Evolutionary conservation across 2,329 filamentous ascomycete species (phyloP).

Genomic region (Elsinoe fawcettii): DNA sequence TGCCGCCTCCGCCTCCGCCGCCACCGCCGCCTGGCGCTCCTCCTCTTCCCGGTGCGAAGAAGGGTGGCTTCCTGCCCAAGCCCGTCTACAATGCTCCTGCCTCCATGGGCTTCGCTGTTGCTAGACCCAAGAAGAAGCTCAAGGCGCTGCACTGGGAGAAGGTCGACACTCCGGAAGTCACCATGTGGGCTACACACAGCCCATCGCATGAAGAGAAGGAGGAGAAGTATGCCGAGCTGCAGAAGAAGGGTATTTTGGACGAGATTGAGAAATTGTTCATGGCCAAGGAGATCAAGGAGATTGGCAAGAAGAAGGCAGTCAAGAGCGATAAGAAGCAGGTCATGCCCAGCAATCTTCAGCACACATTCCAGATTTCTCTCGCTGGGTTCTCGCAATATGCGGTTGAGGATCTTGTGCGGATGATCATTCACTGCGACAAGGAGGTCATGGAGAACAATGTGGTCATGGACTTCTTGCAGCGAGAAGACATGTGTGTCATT

Average conservation of each 20-base stretch:
- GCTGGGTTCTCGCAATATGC: conserved; percentile 83
- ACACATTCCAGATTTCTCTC: conserved; percentile 86
- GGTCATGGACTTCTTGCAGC: conserved; percentile 93
- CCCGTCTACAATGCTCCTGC: conserved; percentile 48
- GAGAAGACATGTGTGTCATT: conserved; percentile 85
- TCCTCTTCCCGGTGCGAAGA: conserved; percentile 49
- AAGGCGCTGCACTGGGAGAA: conserved; percentile 99
- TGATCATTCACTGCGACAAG: conserved; percentile 91
- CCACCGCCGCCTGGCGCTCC: conserved; percentile 61
- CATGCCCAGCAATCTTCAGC: conserved; percentile 82
- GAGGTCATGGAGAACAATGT: conserved; percentile 82
- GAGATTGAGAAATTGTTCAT: conserved; percentile 97
- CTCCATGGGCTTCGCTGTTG: conserved; percentile 65
- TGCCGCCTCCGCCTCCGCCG: conserved; percentile 43
- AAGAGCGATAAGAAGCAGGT: conserved; percentile 97
- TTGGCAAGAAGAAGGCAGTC: conserved; percentile 63
- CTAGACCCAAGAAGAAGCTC: conserved; percentile 96
- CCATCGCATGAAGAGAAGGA: conserved; percentile 84
- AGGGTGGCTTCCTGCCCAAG: conserved; percentile 67
- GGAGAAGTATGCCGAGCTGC: conserved; percentile 90
- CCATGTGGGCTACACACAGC: conserved; percentile 83
- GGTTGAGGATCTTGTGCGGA: conserved; percentile 77
- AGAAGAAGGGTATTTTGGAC: conserved; percentile 88
- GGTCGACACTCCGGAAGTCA: conserved; percentile 83
- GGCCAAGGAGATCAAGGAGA: conserved; percentile 89